Evolutionary conservation across 371 early-diverging fungal species (phyloP), one percentile per base, ranked within the genome.

Genomic region (Parasitella parasitica): DNA sequence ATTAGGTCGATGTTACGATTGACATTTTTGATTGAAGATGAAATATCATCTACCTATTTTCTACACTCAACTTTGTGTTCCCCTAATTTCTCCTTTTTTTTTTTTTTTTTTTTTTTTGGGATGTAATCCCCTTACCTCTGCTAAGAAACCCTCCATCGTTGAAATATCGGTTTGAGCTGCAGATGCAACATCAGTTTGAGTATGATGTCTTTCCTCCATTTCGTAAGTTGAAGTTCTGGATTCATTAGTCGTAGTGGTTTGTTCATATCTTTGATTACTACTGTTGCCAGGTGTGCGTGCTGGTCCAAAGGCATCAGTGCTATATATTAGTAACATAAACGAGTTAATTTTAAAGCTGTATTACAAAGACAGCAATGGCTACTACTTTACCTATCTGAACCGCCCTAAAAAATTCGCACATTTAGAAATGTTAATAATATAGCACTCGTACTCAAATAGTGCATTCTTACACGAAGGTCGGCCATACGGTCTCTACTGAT

Each of bases 1-100:
- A 91, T 88, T 49, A 73, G 64, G 9, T 72, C 80, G 59, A 91
- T 81, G 50, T 80, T 84, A 15, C 70, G 69, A 61, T 88, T 80
- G 0, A 89, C 69, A 34, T 73, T 61, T 48, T 80, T 67, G 37
- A 91, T 85, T 16, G 80, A 76, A 34, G 83, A 82, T 34, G 83
- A 78, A 28, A 89, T 81, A 26, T 71, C 73, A 37, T 80, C 82
- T 27, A 89, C 78, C 89, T 89, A 67, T 27, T 36, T 39, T 28
- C 22, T 4, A 46, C 13, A 20, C 16, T 56, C 30, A 18, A 22
- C 13, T 24, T 46, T 46, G 22, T 22, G 46, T 24, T 30, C 41
- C 56, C 56, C 27, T 41, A 39, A 22, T 12, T 34, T 16, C 35
- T 53, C 35, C 6, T 62, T 56, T 34, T 57, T 27, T 22, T 56